phyloP scores from a whole-genome alignment of 2,329 filamentous ascomycete genomes.

The Penicillium polonicum region DNA sequence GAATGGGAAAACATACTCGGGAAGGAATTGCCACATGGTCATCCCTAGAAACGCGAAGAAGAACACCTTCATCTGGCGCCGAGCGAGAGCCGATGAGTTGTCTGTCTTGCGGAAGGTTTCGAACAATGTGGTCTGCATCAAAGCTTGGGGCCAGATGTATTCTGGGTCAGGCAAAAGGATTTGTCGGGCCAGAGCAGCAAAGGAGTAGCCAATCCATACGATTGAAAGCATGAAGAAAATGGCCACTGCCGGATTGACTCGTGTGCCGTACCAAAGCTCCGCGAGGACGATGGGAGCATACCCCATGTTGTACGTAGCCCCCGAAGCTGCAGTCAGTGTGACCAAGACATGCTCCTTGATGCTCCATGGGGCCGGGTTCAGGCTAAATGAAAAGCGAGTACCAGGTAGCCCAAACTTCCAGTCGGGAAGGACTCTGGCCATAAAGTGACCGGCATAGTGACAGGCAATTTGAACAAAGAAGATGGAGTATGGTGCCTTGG shows the following conservation, averaged over 20 bases:
- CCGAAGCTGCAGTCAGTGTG: conserved; percentile 55
- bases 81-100: conserved; percentile 49
- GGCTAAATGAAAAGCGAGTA: conserved; percentile 50
- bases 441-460: conserved; percentile 54
- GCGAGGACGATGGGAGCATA: conserved; percentile 56
- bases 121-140: conserved; percentile 59
- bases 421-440: conserved; percentile 52
- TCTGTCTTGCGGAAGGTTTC: conserved; percentile 53
- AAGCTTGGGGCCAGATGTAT: conserved; percentile 55
- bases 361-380: conserved; percentile 59
- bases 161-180: conserved; percentile 59
- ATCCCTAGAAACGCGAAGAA: conserved; percentile 54
- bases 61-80: conserved; percentile 58
- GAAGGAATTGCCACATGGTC: conserved; percentile 62
- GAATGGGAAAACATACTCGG: conserved; percentile 61
- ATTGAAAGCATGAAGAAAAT: conserved; percentile 62
- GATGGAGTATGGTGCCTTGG: conserved; percentile 58
- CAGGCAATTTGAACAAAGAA: conserved; percentile 62
- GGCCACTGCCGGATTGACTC: conserved; percentile 53
- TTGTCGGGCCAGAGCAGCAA: conserved; percentile 58
- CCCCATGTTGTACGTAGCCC: conserved; percentile 53
- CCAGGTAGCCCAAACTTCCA: conserved; percentile 51
- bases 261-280: conserved; percentile 57
- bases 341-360: conserved; percentile 60
- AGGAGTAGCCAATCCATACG: conserved; percentile 59